phyloP scores from a whole-genome alignment of 805 yeast genomes.

The Pichia nanzhaoensis region DNA sequence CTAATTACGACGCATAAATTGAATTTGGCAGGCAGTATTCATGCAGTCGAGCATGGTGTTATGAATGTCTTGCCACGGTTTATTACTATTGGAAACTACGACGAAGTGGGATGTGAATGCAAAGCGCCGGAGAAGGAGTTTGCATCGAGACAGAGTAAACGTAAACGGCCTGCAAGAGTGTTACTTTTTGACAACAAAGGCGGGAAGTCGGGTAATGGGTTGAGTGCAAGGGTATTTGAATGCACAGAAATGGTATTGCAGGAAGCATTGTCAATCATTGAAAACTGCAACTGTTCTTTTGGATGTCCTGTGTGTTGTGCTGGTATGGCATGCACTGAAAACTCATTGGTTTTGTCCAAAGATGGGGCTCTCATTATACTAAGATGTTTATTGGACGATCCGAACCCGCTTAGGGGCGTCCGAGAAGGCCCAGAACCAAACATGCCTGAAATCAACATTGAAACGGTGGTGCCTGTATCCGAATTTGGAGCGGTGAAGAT shows the following conservation, averaged over 20 bases:
- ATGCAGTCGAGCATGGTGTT: slow-evolving; percentile 89
- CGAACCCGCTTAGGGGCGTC: slow-evolving; percentile 41
- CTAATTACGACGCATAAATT: slow-evolving; percentile 50
- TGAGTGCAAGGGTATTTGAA: slow-evolving; percentile 74
- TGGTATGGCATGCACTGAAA: slow-evolving; percentile 73
- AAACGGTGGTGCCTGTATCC: slow-evolving; percentile 55
- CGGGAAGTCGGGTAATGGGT: slow-evolving; percentile 73
- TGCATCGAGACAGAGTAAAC: slow-evolving; percentile 59
- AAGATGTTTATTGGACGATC: slow-evolving; percentile 51
- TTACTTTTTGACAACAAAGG: slow-evolving; percentile 82
- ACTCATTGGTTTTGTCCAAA: slow-evolving; percentile 76
- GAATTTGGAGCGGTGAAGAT: slow-evolving; percentile 46
- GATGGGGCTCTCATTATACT: slow-evolving; percentile 73
- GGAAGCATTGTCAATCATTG: slow-evolving; percentile 52
- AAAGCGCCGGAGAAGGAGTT: slow-evolving; percentile 97
- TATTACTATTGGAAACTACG: slow-evolving; percentile 57
- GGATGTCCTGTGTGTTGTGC: slow-evolving; percentile 89
- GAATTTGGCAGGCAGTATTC: slow-evolving; percentile 86
- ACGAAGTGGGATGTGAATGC: slow-evolving; percentile 87
- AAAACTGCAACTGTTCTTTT: slow-evolving; percentile 56
- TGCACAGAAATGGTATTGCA: slow-evolving; percentile 60
- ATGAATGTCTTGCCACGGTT: slow-evolving; percentile 72
- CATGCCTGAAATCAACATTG: slow-evolving; percentile 62
- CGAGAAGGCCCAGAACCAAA: slow-evolving; percentile 71
- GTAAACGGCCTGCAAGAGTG: slow-evolving; percentile 82